Evolutionary conservation across 2,329 filamentous ascomycete genomes (phyloP).

Genomic region (Sclerotinia nivalis): DNA sequence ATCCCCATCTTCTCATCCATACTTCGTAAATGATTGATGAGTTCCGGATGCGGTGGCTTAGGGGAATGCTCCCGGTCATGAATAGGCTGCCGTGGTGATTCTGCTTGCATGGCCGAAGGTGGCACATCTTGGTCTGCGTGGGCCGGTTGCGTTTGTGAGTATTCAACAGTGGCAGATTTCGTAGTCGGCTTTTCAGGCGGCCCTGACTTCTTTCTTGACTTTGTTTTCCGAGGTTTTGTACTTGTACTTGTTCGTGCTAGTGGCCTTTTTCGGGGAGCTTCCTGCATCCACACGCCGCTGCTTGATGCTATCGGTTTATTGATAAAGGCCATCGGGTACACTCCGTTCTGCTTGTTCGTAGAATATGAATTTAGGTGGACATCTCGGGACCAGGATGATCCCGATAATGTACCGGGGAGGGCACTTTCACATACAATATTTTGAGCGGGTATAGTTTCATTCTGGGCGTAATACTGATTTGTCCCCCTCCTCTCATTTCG

Average conservation of each 20-base stretch:
- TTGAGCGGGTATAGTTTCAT: background rate
- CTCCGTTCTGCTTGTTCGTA: slow-evolving; percentile 1
- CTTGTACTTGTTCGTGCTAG: background rate
- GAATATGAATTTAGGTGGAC: background rate
- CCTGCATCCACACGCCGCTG: background rate
- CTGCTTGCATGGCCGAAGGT: background rate
- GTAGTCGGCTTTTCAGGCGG: background rate
- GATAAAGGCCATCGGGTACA: slow-evolving; percentile 9
- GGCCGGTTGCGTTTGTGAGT: background rate
- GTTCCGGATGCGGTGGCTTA: slow-evolving; percentile 1
- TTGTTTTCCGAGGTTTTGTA: slow-evolving; percentile 1
- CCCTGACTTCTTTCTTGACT: slow-evolving; percentile 2
- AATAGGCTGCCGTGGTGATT: background rate
- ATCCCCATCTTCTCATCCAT: slow-evolving; percentile 8
- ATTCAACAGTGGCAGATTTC: background rate
- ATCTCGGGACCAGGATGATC: background rate
- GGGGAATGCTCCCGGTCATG: background rate
- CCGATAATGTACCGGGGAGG: background rate
- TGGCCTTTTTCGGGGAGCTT: background rate
- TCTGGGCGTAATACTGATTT: background rate
- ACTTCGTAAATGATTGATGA: slow-evolving; percentile 5
- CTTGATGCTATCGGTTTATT: background rate
- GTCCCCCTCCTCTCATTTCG: no score
- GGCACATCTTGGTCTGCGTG: background rate
- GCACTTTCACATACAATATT: background rate